Base-by-base conservation (phyloP, 2,329 filamentous ascomycete species). In the Cladophialophora bantiana region DNA sequence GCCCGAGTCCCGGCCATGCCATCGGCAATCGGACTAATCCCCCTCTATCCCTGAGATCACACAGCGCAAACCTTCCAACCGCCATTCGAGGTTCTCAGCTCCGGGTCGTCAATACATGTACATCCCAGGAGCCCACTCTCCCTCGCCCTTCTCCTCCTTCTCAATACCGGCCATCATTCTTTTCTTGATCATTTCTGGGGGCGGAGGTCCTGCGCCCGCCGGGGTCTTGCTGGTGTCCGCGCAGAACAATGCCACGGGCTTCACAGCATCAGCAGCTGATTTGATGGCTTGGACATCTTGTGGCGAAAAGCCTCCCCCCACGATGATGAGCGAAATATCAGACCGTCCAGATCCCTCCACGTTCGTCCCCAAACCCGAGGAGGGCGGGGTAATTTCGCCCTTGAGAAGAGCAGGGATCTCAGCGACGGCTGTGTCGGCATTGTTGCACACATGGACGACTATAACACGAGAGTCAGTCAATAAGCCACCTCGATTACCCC, bases 371-470 rank as follows among this genome's bases (percentile, higher is more conserved):
- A 59, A 26, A 10, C 66, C 68, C 4, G 66, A 68, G 1, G 58
- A 61, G 7, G 68, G 64, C 1, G 38, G 50, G 55, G 45, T 48
- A 1, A 34, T 36, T 26, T 61, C 57, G 42, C 74, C 73, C 35
- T 57, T 53, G 12, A 71, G 59, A 12, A 69, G 62, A 15, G 59
- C 62, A 4, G 69, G 69, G 31, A 71, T 67, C 57, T 71, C 69
- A n/a, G 48, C 32, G 20, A 67, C 54, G 7, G 67, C 69, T 6
- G 62, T 45, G 7, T 67, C 61, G 40, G 42, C 54, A 18, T 36
- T 64, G 31, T 53, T 56, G 62, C 67, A 69, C 35, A 62, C 67
- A 45, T 64, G 67, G 32, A 69, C 62, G 32, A 71, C 69, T 71
- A 26, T 26, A 40, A 59, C n/a, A 57, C n/a, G 15, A 18, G 32